Conservation (phyloP, 148 eudicot genomes). For the Mesembryanthemum crystallinum region DNA sequence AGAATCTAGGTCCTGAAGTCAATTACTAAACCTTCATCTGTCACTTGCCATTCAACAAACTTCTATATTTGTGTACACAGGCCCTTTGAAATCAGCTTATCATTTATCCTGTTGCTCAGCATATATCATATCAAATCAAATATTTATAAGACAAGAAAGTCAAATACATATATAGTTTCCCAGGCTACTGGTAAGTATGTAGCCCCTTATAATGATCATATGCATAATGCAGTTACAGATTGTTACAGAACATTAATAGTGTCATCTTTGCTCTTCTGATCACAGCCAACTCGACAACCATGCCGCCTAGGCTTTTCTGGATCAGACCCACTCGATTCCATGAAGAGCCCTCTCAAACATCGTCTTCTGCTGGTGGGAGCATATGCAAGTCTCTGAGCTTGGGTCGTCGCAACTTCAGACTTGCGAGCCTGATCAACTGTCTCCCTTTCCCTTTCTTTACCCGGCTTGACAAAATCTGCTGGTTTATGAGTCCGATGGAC, state of each 20-base stretch:
- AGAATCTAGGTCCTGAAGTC: neutral
- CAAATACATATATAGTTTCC: constrained; percentile 10
- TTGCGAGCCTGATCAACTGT: constrained; percentile 29
- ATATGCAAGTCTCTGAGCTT: constrained; percentile 48
- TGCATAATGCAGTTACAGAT: neutral
- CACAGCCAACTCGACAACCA: constrained; percentile 53
- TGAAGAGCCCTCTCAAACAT: constrained; percentile 59
- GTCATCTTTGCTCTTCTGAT: constrained; percentile 37
- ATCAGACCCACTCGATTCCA: constrained; percentile 75
- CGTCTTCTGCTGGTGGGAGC: constrained; percentile 64
- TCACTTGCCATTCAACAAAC: neutral
- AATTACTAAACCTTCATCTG: neutral
- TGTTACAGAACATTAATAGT: constrained; percentile 35
- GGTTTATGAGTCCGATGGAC: constrained; percentile 20
- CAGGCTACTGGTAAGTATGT: constrained; percentile 13
- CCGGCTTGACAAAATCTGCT: constrained; percentile 25
- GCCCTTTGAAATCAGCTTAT: neutral
- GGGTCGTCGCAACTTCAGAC: constrained; percentile 40
- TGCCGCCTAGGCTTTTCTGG: constrained; percentile 62
- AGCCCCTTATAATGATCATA: constrained; percentile 18
- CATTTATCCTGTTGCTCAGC: constrained; percentile 4
- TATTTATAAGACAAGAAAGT: neutral
- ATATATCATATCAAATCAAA: neutral
- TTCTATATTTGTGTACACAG: neutral
- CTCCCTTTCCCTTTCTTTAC: constrained; percentile 18